These are phyloP conservation scores for Ascochyta pisi DNA, from an alignment of 2,329 filamentous ascomycete genomes.

Conservation along the genomic window DNA sequence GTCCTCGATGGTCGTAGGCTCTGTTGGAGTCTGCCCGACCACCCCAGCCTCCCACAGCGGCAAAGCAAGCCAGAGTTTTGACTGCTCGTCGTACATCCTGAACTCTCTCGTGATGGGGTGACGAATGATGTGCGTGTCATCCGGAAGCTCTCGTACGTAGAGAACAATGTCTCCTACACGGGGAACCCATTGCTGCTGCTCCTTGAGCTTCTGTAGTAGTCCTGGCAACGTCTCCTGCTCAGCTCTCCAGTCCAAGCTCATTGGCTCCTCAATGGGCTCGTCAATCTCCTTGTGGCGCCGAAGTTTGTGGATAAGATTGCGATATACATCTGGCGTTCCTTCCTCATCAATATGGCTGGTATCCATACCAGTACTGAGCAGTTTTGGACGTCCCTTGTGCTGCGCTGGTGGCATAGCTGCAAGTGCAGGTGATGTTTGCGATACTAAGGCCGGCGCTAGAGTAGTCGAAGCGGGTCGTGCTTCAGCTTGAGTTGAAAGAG, in stretches of 20 bases:
- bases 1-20: conserved; percentile 54
- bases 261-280: conserved; percentile 55
- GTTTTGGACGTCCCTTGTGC: conserved; percentile 29
- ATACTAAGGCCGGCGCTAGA: not conserved
- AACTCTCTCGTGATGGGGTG: conserved; percentile 33
- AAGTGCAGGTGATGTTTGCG: not conserved
- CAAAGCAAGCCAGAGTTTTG: conserved; percentile 41
- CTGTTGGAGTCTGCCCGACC: conserved; percentile 59
- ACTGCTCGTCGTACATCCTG: conserved; percentile 28
- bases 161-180: conserved; percentile 65
- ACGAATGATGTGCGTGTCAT: conserved; percentile 39
- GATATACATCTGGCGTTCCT: conserved; percentile 62
- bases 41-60: conserved; percentile 65
- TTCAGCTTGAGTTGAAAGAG: not conserved
- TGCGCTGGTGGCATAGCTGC: not conserved
- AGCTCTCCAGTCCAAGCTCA: conserved; percentile 64
- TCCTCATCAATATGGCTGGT: conserved; percentile 55
- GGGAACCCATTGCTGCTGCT: conserved; percentile 60
- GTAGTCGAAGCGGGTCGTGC: not conserved
- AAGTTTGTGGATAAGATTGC: conserved; percentile 58
- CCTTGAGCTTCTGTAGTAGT: conserved; percentile 51
- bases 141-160: conserved; percentile 51
- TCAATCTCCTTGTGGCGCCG: conserved; percentile 52
- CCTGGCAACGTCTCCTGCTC: conserved; percentile 54
- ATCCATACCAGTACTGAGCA: conserved; percentile 28